These are phyloP conservation scores for Coniochaeta hoffmannii DNA, from an alignment of 2,329 filamentous ascomycete species.

Conservation along the genomic window DNA sequence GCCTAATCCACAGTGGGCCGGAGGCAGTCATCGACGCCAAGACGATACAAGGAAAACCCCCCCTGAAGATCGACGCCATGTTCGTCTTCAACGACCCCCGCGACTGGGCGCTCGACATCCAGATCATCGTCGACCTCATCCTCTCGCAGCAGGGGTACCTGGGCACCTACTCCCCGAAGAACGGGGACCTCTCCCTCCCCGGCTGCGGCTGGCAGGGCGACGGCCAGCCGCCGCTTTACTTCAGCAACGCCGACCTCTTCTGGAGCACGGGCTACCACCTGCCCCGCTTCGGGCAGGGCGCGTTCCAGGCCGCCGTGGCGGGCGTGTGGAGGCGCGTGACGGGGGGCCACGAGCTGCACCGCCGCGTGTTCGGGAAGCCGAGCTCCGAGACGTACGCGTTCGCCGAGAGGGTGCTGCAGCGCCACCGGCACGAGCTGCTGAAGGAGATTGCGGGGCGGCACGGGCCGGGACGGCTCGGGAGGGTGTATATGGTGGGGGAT, in stretches of 20 bases:
- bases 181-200: constrained; percentile 55
- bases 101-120: constrained; percentile 88
- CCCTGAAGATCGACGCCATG: constrained; percentile 76
- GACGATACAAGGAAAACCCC: constrained; percentile 13
- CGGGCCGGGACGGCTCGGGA: constrained; percentile 43
- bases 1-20: constrained; percentile 12
- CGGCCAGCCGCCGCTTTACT: constrained; percentile 73
- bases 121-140: constrained; percentile 77
- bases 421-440: constrained; percentile 47
- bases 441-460: constrained; percentile 14
- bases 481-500: constrained; percentile 92
- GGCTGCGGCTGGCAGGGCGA: constrained; percentile 78
- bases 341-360: constrained; percentile 50
- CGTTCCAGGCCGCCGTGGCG: constrained; percentile 74
- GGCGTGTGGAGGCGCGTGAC: constrained; percentile 74
- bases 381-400: constrained; percentile 70
- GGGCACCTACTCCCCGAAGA: constrained; percentile 70
- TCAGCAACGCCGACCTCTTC: constrained; percentile 82
- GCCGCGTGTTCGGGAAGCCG: constrained; percentile 77
- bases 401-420: constrained; percentile 66
- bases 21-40: constrained; percentile 10
- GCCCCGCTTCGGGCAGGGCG: constrained; percentile 84
- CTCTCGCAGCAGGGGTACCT: constrained; percentile 71
- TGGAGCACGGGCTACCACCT: constrained; percentile 84
- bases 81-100: constrained; percentile 94